Conservation (phyloP, 345 rosid species). For the Isatis tinctoria region DNA sequence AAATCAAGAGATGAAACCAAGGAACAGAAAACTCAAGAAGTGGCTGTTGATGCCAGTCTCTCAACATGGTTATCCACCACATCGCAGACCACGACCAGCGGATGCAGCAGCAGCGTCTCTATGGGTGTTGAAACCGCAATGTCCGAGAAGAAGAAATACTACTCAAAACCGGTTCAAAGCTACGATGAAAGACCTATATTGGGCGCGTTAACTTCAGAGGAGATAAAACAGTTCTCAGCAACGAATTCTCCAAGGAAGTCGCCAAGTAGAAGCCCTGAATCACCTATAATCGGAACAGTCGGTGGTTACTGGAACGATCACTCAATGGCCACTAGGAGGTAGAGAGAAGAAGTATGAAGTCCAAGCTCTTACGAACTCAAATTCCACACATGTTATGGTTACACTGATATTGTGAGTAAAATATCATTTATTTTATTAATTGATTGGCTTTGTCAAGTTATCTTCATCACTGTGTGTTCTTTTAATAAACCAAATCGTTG, state of each 20-base stretch:
- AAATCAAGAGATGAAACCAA: conserved; percentile 37
- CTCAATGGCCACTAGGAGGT: conserved; percentile 40
- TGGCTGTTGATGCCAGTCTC: conserved; percentile 87
- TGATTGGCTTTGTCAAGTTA: conserved; percentile 16
- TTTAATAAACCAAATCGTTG: not conserved
- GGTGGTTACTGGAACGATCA: conserved; percentile 73
- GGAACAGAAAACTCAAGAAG: conserved; percentile 42
- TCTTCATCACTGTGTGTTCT: not conserved
- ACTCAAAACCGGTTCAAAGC: conserved; percentile 46
- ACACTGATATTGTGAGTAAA: conserved; percentile 6
- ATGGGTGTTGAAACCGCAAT: conserved; percentile 12
- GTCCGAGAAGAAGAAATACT: conserved; percentile 36
- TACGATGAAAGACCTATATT: conserved; percentile 80
- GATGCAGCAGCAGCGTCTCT: conserved; percentile 27
- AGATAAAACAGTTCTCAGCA: conserved; percentile 72
- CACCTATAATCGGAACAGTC: conserved; percentile 74
- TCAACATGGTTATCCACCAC: conserved; percentile 81
- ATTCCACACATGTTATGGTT: not conserved
- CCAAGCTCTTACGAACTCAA: not conserved
- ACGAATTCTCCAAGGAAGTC: conserved; percentile 68
- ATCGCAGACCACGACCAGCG: conserved; percentile 32
- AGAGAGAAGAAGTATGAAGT: conserved; percentile 66
- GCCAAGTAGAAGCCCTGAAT: conserved; percentile 73
- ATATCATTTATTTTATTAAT: not conserved
- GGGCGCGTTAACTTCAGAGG: conserved; percentile 75